Base-by-base conservation (phyloP, 2,329 filamentous ascomycete species). In the Trichophaea hybrida region DNA sequence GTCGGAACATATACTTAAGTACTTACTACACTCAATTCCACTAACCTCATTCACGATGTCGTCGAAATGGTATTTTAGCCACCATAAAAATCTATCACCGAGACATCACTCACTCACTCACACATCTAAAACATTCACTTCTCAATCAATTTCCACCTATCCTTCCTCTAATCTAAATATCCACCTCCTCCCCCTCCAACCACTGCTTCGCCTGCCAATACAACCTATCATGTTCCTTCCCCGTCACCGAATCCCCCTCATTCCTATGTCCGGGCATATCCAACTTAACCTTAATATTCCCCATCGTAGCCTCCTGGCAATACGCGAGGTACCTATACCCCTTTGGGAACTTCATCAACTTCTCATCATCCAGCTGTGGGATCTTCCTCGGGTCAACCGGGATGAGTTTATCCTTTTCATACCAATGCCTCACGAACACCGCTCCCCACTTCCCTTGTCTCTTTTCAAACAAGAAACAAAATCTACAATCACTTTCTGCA, bases 381-480 rank as follows among this genome's bases (percentile, higher is more conserved):
- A 76, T 67, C 55, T 70, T 73, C 4, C 68, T 69, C 1, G 75
- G 75, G 60, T 76, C 73, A 1, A 75, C 73, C 5, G 71, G 71
- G 57, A 75, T 71, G 48, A 78, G 62, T 67, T 78, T 78, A 66
- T 78, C 76, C 70, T 78, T 78, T 68, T 78, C 76, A 61, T 78
- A 78, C 72, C 74, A 78, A 64, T 76, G 75, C 4, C 74, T 67
- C 32, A 77, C 75, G 55, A 74, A 75, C 1, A 70, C 67, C 0
- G 75, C 75, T 4, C 71, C 70, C 75, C 76, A 78, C n/a, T 70
- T 64, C 1, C 68, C 68, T 31, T 72, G 68, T 1, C 68, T 58
- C 64, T 74, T 74, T 55, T 74, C 72, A 57, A 74, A 77, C 59
- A 75, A 75, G 67, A 76, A 75, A 50, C 69, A 72, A 63, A 77